Evolutionary conservation across 2,329 filamentous ascomycete genomes (phyloP), one percentile per base, ranked within the genome.

Genomic region (Didymella lethalis): DNA sequence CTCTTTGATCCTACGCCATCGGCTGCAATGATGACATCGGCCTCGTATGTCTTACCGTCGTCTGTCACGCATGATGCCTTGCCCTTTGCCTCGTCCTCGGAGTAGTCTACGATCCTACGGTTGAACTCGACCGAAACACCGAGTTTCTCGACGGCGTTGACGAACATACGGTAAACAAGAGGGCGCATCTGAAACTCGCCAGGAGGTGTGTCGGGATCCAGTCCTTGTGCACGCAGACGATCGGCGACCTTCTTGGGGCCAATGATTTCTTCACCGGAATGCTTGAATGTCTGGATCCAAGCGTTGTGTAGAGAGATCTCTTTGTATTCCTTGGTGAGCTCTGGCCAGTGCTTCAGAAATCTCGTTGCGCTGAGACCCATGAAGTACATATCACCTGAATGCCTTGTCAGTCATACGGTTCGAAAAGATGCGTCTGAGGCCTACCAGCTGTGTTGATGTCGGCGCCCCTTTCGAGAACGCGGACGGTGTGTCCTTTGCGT

Each of bases 321-420:
- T 54, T 82, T 78, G 71, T 83, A 85, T 63, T 85, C 82, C 48
- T 78, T 73, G 40, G 77, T 75, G 68, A 86, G 77, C 52, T 84
- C 81, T 10, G 83, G 82, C 83, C 83, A 85, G 59, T 85, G 82
- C 69, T 81, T 82, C 69, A 85, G 80, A 73, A 85, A 85, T 36
- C 77, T 79, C 44, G 82, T 85, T 23, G 83, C 83, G 46, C 81
- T 84, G 23, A 86, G 77, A 10, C 84, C 83, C 81, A 86, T 86
- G 69, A 85, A 85, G 74, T 84, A 85, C 82, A 85, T 86, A 71
- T 86, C 84, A 52, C 84, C 84, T 83, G 52, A 20, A 28, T 14
- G n/a, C 25, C 7, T n/a, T 31, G 36, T 29, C 28, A 46, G 34
- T 6, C 29, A 57, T 10, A 38, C 28, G 7, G 0, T 20, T 26